Conservation (phyloP, 1,284 basidiomycete genomes). For the Earliella scabrosa region DNA sequence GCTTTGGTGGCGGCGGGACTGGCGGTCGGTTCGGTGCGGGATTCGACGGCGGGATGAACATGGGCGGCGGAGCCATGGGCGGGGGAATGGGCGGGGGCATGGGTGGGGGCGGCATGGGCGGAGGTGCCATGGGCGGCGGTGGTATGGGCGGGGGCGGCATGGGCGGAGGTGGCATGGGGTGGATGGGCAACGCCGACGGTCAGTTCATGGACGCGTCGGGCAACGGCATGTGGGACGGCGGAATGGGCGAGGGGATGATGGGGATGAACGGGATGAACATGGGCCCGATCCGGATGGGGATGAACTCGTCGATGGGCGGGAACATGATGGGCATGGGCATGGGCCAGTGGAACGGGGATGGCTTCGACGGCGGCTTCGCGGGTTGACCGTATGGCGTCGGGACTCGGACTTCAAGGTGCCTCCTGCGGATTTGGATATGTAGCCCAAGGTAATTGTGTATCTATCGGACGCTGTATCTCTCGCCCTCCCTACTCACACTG, state of each 20-base stretch:
- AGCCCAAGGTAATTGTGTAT: too few species aligned
- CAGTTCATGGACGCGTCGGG: constrained; percentile 28
- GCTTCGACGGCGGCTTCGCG: constrained; percentile 25
- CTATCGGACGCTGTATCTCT: too few species aligned
- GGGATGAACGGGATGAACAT: constrained; percentile 39
- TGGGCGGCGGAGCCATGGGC: constrained; percentile 29
- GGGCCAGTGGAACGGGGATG: constrained; percentile 30
- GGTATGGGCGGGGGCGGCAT: constrained; percentile 31
- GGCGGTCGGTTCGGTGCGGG: constrained; percentile 21
- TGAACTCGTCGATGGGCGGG: constrained; percentile 47
- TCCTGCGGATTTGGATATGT: too few species aligned
- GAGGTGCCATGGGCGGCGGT: constrained; percentile 24
- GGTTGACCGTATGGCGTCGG: constrained; percentile 5
- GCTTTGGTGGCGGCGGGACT: constrained; percentile 28
- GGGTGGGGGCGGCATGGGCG: constrained; percentile 27
- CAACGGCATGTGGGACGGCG: constrained; percentile 29
- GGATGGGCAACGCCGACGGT: constrained; percentile 32
- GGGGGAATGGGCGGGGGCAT: constrained; percentile 31
- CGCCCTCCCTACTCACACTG: too few species aligned
- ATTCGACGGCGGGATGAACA: constrained; percentile 31
- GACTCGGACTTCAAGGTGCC: too few species aligned
- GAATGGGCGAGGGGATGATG: constrained; percentile 35
- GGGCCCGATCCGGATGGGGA: constrained; percentile 36
- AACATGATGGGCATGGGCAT: constrained; percentile 22
- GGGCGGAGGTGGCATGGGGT: constrained; percentile 32